Evolutionary conservation across 1,284 basidiomycete genomes (phyloP).

Genomic region (Heimioporus punctisporus): DNA sequence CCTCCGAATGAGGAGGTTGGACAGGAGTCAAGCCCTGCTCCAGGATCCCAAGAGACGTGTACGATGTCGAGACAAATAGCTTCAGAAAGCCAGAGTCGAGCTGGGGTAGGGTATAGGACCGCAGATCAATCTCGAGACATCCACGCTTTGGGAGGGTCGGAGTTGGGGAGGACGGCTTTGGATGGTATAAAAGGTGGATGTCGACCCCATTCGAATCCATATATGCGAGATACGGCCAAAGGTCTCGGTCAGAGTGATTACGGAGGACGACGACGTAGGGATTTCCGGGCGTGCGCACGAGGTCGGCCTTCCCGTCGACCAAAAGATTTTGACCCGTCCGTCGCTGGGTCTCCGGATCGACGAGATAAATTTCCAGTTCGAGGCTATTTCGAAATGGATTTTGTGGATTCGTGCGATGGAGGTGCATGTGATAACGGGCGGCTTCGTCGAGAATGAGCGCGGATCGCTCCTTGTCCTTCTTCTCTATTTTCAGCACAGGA

Average conservation of each 20-base stretch:
- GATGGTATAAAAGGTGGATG: slow-evolving; percentile 45
- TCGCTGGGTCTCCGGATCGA: slow-evolving; percentile 36
- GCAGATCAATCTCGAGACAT: slow-evolving; percentile 38
- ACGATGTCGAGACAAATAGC: slow-evolving; percentile 46
- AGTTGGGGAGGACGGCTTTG: slow-evolving; percentile 25
- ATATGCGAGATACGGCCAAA: slow-evolving; percentile 50
- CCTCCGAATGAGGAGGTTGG: slow-evolving; percentile 16
- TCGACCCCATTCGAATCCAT: slow-evolving; percentile 47
- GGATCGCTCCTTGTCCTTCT: slow-evolving; percentile 35
- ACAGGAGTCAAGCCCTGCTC: slow-evolving; percentile 37
- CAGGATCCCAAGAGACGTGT: slow-evolving; percentile 43
- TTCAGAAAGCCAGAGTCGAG: slow-evolving; percentile 46
- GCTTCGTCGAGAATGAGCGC: slow-evolving; percentile 41
- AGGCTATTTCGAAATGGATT: slow-evolving; percentile 38
- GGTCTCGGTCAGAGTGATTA: slow-evolving; percentile 42
- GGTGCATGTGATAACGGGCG: slow-evolving; percentile 48
- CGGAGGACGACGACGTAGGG: slow-evolving; percentile 41
- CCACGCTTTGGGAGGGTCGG: slow-evolving; percentile 39
- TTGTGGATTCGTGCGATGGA: slow-evolving; percentile 43
- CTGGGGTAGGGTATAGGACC: slow-evolving; percentile 36
- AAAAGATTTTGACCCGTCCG: slow-evolving; percentile 40
- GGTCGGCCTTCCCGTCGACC: slow-evolving; percentile 37
- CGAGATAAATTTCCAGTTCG: slow-evolving; percentile 40
- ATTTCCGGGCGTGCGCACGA: slow-evolving; percentile 34
- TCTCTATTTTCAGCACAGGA: slow-evolving; percentile 36